These are phyloP conservation scores for Cichorium intybus DNA, from an alignment of 140 eudicot genomes.

Conservation along the genomic window DNA sequence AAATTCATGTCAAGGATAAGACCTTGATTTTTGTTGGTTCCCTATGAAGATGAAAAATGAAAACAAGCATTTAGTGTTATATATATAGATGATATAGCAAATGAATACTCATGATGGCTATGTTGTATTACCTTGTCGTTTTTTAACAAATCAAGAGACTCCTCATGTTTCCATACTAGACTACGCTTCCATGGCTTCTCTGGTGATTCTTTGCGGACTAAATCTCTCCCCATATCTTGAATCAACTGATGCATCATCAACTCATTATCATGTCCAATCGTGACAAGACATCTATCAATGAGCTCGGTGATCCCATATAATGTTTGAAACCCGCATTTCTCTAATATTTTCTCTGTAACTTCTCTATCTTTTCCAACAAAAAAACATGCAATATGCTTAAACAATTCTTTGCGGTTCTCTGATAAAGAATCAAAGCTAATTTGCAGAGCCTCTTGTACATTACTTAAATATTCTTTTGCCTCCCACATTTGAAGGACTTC, in stretches of 20 bases:
- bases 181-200: constrained; percentile 9
- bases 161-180: background rate
- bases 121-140: constrained; percentile 1
- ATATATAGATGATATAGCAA: too few species aligned
- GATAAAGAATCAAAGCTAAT: background rate
- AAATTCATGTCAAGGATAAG: constrained; percentile 1
- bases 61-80: too few species aligned
- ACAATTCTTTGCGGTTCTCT: too few species aligned
- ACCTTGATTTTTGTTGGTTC: background rate
- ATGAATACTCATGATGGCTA: background rate
- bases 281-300: constrained; percentile 1
- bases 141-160: background rate
- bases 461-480: background rate
- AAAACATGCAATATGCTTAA: constrained; percentile 24
- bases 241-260: constrained; percentile 16
- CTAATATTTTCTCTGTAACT: background rate
- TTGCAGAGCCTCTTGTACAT: background rate
- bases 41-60: constrained; percentile 1
- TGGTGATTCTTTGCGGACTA: constrained; percentile 12
- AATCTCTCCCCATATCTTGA: constrained; percentile 14
- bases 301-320: background rate
- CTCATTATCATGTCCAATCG: background rate
- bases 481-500: background rate
- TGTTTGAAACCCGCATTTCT: background rate
- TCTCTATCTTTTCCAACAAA: constrained; percentile 9